Evolutionary conservation across 2,329 filamentous ascomycete genomes (phyloP).

Genomic region (Boeremia lycopersici): DNA sequence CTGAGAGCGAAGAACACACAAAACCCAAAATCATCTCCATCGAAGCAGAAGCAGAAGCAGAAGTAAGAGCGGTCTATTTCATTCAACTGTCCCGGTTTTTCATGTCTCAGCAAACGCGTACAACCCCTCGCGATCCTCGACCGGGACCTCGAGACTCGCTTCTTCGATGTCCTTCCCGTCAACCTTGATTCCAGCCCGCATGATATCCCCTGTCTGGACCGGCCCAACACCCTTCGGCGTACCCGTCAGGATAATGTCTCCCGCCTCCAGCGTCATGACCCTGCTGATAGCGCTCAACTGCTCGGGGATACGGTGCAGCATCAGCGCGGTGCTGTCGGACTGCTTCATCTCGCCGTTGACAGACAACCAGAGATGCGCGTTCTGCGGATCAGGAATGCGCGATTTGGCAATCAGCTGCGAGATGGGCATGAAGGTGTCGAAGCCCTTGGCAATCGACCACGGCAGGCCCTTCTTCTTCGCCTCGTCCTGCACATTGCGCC

Average conservation of each 20-base stretch:
- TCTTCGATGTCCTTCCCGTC: slow-evolving; percentile 83
- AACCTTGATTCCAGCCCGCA: slow-evolving; percentile 82
- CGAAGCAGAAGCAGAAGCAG: neutral
- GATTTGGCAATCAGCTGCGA: slow-evolving; percentile 80
- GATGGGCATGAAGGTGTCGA: slow-evolving; percentile 95
- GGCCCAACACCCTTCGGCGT: slow-evolving; percentile 94
- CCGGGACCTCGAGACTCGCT: slow-evolving; percentile 80
- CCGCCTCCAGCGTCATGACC: slow-evolving; percentile 91
- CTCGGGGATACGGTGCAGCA: slow-evolving; percentile 90
- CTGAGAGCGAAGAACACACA: neutral
- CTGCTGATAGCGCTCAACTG: slow-evolving; percentile 89
- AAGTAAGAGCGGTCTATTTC: neutral
- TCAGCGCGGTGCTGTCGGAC: slow-evolving; percentile 86
- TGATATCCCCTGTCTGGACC: slow-evolving; percentile 83
- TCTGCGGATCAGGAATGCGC: slow-evolving; percentile 83
- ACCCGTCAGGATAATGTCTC: slow-evolving; percentile 93
- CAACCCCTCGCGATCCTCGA: slow-evolving; percentile 77
- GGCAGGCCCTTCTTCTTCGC: slow-evolving; percentile 96
- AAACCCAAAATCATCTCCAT: neutral
- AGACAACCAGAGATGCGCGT: slow-evolving; percentile 81
- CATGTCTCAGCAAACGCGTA: slow-evolving; percentile 71
- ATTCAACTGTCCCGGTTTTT: neutral
- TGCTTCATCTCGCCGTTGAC: slow-evolving; percentile 83
- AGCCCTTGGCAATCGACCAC: slow-evolving; percentile 96
- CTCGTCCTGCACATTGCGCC: slow-evolving; percentile 92